phyloP scores from a whole-genome alignment of 2,329 filamentous ascomycete species.

The Clonostachys rhizophaga region DNA sequence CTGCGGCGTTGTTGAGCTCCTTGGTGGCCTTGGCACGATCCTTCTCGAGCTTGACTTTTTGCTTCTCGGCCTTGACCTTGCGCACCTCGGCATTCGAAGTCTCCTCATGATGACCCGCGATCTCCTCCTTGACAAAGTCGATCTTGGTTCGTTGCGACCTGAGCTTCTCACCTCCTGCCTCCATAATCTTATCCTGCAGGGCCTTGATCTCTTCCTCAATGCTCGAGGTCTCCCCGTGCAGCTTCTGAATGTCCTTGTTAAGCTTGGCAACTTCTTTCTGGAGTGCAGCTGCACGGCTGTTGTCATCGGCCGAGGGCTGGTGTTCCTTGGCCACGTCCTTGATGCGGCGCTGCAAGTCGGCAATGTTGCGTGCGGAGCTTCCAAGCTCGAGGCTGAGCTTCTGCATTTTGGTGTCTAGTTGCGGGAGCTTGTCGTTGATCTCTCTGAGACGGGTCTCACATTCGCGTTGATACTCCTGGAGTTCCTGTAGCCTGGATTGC shows the following conservation, averaged over 20 bases:
- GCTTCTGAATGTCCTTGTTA: constrained; percentile 72
- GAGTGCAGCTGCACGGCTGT: constrained; percentile 65
- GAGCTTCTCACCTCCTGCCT: constrained; percentile 90
- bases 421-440: constrained; percentile 73
- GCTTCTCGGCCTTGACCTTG: constrained; percentile 91
- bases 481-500: constrained; percentile 77
- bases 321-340: constrained; percentile 81
- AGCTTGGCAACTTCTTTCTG: constrained; percentile 74
- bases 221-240: constrained; percentile 80
- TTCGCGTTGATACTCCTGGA: constrained; percentile 79
- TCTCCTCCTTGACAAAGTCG: constrained; percentile 82
- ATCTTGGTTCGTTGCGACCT: constrained; percentile 88
- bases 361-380: constrained; percentile 78
- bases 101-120: constrained; percentile 73
- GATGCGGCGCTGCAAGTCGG: constrained; percentile 78
- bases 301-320: constrained; percentile 75
- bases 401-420: constrained; percentile 84
- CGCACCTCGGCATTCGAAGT: constrained; percentile 82
- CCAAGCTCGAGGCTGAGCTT: constrained; percentile 87
- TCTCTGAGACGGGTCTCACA: constrained; percentile 70
- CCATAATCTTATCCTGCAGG: constrained; percentile 96
- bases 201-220: constrained; percentile 90
- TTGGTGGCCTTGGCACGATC: constrained; percentile 72
- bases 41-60: constrained; percentile 81
- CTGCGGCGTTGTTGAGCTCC: constrained; percentile 68